Base-by-base conservation (phyloP, 225 moss, liverwort and hornwort species). In the Rhytidiadelphus loreus region DNA sequence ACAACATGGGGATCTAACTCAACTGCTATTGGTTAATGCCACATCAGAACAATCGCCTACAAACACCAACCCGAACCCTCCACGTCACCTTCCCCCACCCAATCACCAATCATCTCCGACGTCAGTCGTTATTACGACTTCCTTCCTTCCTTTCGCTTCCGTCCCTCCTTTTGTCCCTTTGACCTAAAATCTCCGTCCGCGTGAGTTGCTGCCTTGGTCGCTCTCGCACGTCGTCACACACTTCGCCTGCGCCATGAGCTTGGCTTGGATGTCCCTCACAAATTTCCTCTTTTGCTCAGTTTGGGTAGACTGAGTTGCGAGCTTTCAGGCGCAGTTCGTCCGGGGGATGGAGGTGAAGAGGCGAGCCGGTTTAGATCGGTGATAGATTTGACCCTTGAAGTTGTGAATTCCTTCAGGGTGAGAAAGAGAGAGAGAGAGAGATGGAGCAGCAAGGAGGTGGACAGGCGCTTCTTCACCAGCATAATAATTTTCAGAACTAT, bases 401-500 rank as follows among this genome's bases (percentile, higher is more conserved):
- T 69, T 43, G 46, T 22, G 64, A 58, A 87, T 37, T 70, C 35
- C 33, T 64, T 82, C n/a, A 58, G 23, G 52, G n/a, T n/a, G 50
- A 28, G 88, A 17, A 73, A 82, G 83, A 17, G 79, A 82, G 83
- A 32, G 46, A 9, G 88, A n/a, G 74, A 71, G 86, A 82, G 74
- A 91, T 93, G 93, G 91, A 90, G 86, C 90, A 80, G 83, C 90
- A 90, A 78, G 82, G 77, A 80, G 74, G 69, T 39, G 88, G 58
- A 30, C 91, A 93, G 80, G 77, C 77, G 35, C 68, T 84, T 61
- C 87, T 69, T 60, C 88, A 90, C 39, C 57, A 59, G 29, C 80
- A 80, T n/a, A 87, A 82, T 48, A 89, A 83, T 62, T 83, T 87
- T 37, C 90, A 81, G 29, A 73, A 82, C 76, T 74, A 85, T 80